phyloP scores from a whole-genome alignment of 345 rosid genomes.

The Iberis pinnata region DNA sequence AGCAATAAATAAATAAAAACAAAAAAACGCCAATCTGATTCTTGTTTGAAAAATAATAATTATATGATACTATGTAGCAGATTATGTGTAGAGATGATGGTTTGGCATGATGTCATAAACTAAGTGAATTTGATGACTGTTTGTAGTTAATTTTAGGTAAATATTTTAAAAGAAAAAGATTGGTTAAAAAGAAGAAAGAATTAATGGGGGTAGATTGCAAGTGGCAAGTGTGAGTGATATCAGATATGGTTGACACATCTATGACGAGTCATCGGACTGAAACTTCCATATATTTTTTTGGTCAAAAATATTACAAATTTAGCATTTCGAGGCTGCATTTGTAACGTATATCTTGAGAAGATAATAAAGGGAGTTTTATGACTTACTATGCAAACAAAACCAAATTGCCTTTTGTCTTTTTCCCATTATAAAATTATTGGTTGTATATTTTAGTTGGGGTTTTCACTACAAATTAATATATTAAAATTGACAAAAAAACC shows the following conservation, averaged over 20 bases:
- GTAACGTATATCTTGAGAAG: constrained; percentile 8
- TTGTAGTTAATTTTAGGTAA: not conserved
- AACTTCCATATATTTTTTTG: not conserved
- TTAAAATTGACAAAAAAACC: too few relatives aligned
- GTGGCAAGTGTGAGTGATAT: constrained; percentile 1
- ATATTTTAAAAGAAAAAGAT: too few relatives aligned
- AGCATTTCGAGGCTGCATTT: constrained; percentile 27
- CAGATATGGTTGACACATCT: constrained; percentile 23
- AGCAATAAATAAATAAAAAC: not conserved
- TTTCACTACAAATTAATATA: too few relatives aligned
- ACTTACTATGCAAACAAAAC: constrained; percentile 1
- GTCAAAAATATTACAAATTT: constrained; percentile 26
- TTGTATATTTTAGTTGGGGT: too few relatives aligned
- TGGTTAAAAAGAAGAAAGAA: too few relatives aligned
- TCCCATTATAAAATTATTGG: too few relatives aligned
- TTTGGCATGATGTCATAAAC: not conserved
- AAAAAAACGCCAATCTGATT: constrained; percentile 4
- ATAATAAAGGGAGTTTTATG: constrained; percentile 10
- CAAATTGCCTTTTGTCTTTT: not conserved
- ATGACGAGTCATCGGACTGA: constrained; percentile 14
- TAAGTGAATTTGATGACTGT: not conserved
- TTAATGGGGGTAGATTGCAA: not conserved
- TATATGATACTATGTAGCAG: not conserved
- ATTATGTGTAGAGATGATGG: not conserved
- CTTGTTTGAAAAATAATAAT: not conserved